These are phyloP conservation scores for Fusarium austroafricanum DNA, from an alignment of 2,329 filamentous ascomycete species.

Conservation along the genomic window DNA sequence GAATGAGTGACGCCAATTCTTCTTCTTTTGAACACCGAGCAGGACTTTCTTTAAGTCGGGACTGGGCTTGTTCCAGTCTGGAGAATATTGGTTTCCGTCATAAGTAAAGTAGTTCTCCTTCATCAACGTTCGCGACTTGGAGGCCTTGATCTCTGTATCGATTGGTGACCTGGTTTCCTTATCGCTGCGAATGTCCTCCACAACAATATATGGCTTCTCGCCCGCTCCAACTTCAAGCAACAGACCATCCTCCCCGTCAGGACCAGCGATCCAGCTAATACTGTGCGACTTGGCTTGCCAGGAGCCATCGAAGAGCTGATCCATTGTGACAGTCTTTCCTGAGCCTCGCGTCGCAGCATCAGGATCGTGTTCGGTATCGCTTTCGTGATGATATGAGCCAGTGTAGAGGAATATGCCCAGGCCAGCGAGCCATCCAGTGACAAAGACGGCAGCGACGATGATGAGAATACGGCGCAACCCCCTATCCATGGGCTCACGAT, in stretches of 20 bases:
- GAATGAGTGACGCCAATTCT: slow-evolving; percentile 91
- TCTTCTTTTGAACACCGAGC: slow-evolving; percentile 76
- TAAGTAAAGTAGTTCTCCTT: slow-evolving; percentile 72
- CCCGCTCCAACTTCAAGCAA: slow-evolving; percentile 76
- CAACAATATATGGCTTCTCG: slow-evolving; percentile 80
- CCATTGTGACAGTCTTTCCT: slow-evolving; percentile 78
- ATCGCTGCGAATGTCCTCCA: slow-evolving; percentile 80
- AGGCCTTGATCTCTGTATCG: slow-evolving; percentile 48
- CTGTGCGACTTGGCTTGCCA: slow-evolving; percentile 73
- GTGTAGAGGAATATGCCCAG: slow-evolving; percentile 73
- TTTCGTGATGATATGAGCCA: slow-evolving; percentile 74
- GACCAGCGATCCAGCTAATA: slow-evolving; percentile 81
- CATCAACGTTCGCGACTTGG: slow-evolving; percentile 78
- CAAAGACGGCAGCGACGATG: slow-evolving; percentile 69
- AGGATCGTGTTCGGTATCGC: slow-evolving; percentile 73
- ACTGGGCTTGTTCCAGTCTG: slow-evolving; percentile 77
- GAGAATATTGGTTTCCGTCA: slow-evolving; percentile 64
- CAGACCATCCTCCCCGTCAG: slow-evolving; percentile 83
- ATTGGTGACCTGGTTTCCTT: slow-evolving; percentile 50
- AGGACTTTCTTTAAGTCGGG: slow-evolving; percentile 87
- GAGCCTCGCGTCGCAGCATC: slow-evolving; percentile 71
- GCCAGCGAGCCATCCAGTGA: slow-evolving; percentile 75
- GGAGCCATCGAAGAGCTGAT: slow-evolving; percentile 73
- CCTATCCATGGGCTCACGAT: slow-evolving; percentile 71
- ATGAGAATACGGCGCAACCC: slow-evolving; percentile 72